These are phyloP conservation scores for Botrytis cinerea DNA, from an alignment of 2,329 filamentous ascomycete species.

Conservation along the genomic window DNA sequence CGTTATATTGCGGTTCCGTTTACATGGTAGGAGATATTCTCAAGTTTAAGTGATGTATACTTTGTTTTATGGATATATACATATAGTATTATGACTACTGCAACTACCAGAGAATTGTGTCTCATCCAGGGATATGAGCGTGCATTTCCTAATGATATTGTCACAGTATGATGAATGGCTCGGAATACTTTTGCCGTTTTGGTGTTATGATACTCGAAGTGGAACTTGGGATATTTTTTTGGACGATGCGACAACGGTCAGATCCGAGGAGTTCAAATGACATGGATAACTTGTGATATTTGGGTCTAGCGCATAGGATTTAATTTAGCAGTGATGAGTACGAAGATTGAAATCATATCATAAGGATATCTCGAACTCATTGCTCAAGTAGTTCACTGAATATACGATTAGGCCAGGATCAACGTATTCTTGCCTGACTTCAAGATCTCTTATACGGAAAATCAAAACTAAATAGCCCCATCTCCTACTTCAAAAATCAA, in stretches of 20 bases:
- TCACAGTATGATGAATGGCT: not conserved
- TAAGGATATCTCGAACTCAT: rapidly evolving
- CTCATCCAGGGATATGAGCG: not conserved
- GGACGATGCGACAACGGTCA: not conserved
- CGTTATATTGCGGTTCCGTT: not conserved
- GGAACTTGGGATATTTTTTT: not conserved
- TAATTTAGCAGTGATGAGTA: rapidly evolving
- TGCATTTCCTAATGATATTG: not conserved
- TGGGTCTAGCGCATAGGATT: not conserved
- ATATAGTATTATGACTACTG: not conserved
- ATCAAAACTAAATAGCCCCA: too few species aligned
- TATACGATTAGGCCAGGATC: not conserved
- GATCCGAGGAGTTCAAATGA: not conserved
- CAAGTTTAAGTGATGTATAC: not conserved
- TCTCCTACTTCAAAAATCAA: too few species aligned
- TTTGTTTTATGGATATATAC: rapidly evolving
- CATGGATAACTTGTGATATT: not conserved
- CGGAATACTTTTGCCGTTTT: not conserved
- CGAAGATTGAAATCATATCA: not conserved
- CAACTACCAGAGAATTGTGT: not conserved
- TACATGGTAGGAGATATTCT: too few species aligned
- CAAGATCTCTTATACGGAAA: too few species aligned
- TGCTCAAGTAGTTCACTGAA: not conserved
- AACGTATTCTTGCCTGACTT: not conserved
- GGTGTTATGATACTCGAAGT: not conserved